phyloP scores from a whole-genome alignment of 2,329 filamentous ascomycete genomes.

The Exophiala spinifera region DNA sequence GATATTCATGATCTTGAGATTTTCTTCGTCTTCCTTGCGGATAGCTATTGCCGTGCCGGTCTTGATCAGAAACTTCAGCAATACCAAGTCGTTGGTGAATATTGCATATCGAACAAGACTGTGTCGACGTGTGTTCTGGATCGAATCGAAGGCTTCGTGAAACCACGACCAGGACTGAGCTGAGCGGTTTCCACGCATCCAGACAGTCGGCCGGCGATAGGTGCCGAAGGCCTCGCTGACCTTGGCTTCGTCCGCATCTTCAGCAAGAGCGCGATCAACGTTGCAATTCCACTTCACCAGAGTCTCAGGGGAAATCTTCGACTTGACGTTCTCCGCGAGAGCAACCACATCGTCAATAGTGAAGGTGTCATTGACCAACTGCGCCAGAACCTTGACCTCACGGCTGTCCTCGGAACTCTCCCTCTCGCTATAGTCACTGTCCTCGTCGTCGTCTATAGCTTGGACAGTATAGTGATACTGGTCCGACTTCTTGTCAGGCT shows the following conservation, averaged over 20 bases:
- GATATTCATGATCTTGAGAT: slow-evolving; percentile 27
- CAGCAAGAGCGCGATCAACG: slow-evolving; percentile 36
- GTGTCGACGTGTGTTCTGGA: not conserved
- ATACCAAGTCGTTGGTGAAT: slow-evolving; percentile 50
- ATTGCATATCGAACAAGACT: slow-evolving; percentile 48
- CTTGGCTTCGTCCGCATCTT: slow-evolving; percentile 13
- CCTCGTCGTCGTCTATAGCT: slow-evolving; percentile 29
- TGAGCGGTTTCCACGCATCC: not conserved
- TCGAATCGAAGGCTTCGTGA: slow-evolving; percentile 10
- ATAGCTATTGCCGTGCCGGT: slow-evolving; percentile 47
- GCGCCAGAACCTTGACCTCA: slow-evolving; percentile 38
- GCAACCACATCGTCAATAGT: slow-evolving; percentile 75
- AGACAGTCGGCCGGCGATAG: not conserved
- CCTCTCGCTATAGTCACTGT: slow-evolving; percentile 36
- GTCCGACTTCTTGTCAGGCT: slow-evolving; percentile 52
- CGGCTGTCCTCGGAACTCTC: too few species aligned
- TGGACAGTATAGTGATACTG: slow-evolving; percentile 42
- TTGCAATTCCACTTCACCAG: slow-evolving; percentile 48
- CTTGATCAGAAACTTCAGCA: slow-evolving; percentile 59
- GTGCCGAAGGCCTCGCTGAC: slow-evolving; percentile 7
- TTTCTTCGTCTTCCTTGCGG: slow-evolving; percentile 32
- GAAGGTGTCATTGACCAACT: slow-evolving; percentile 63
- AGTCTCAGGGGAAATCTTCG: slow-evolving; percentile 53
- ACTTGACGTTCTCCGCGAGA: slow-evolving; percentile 66
- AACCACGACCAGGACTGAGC: slow-evolving; percentile 24